Evolutionary conservation across 352 stramenopile species (phyloP), one percentile per base, ranked within the genome.

Genomic region (Phytophthora litchii): DNA sequence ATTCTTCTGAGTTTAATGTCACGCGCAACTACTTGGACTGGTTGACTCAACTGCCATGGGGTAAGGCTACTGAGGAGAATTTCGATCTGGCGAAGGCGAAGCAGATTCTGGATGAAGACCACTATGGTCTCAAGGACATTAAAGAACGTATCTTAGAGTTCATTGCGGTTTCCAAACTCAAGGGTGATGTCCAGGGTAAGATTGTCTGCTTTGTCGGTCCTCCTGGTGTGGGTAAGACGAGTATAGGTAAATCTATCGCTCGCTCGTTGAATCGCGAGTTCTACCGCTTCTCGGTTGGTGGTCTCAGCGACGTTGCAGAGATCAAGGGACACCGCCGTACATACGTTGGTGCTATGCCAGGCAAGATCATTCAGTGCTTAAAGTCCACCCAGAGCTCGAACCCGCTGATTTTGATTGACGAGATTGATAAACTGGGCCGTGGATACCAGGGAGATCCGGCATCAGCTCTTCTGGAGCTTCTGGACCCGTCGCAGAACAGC

Each of bases 121-220:
- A 99, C 73, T 99, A 99, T 70, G 97, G 97, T 1, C 86, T 99
- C 20, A 88, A 97, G 31, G 96, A 99, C 69, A 97, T 99, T 51
- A 99, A 99, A 72, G 92, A 99, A 53, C 97, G 96, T 14, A 99
- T 99, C 55, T 76, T 99, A 16, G 95, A 99, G 78, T 99, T 99
- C 62, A 98, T 99, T 60, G 97, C 98, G 1, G 96, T 99, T 10
- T 97, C 96, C 7, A 99, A 99, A 69, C 79, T 99, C 4, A 90
- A 89, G 60, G 96, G 97, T 20, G 87, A 87, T 45, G 92, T 99
- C 1, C 92, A 99, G 69, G 97, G 98, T 35, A 99, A 99, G 70
- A 99, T 99, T 47, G 68, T 99, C 13, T 99, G 95, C 61, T 91
- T 99, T 31, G 91, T 96, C 11, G 97, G 96, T 4, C 96, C 97